Conservation (phyloP, 129 eudicot genomes). For the Calendula officinalis region DNA sequence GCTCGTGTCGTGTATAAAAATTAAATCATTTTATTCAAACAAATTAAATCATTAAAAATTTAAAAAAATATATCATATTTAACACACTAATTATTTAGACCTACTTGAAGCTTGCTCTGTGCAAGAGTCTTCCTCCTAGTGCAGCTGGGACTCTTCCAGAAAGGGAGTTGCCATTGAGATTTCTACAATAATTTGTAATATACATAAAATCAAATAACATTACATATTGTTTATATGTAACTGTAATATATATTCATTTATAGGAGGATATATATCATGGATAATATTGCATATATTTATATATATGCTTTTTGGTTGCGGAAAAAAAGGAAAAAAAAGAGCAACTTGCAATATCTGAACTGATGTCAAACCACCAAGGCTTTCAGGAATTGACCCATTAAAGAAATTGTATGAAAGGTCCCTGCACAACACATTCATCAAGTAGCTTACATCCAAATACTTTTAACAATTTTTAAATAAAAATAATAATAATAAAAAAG, state of each 20-base stretch:
- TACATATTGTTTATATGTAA: neutral
- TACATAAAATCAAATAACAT: neutral
- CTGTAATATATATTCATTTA: too few species aligned
- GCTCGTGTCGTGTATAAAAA: too few species aligned
- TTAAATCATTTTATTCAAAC: too few species aligned
- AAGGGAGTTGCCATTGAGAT: constrained; percentile 88
- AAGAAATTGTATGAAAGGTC: constrained; percentile 87
- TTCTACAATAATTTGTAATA: constrained; percentile 51
- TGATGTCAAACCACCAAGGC: constrained; percentile 74
- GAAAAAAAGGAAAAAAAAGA: neutral
- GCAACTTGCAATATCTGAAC: constrained; percentile 69
- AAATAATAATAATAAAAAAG: neutral
- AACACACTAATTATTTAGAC: too few species aligned
- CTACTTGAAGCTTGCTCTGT: constrained; percentile 99
- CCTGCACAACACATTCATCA: constrained; percentile 43
- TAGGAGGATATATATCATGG: too few species aligned
- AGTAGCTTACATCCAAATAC: neutral
- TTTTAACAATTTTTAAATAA: neutral
- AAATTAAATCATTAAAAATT: constrained; percentile 27
- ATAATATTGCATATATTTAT: neutral
- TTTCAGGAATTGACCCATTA: constrained; percentile 92
- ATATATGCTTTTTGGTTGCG: neutral
- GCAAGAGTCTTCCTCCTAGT: constrained; percentile 91
- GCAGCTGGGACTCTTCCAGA: constrained; percentile 87
- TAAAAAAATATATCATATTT: too few species aligned